Evolutionary conservation across 148 eudicot genomes (phyloP).

Genomic region (Dysphania ambrosioides): DNA sequence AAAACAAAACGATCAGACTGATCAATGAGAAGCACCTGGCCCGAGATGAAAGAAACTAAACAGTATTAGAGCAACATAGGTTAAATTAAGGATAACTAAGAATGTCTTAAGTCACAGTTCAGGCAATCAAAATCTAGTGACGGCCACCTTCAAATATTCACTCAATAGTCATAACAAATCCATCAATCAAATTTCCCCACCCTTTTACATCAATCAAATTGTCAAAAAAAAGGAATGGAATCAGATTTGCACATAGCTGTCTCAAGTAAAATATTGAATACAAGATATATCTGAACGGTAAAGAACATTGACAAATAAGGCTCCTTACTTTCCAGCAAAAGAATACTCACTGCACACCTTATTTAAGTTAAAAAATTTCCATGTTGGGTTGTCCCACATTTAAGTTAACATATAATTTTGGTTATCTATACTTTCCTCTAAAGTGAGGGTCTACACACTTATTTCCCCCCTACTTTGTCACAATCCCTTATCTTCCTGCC

Average conservation of each 20-base stretch:
- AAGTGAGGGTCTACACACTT: neutral
- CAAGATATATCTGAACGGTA: neutral
- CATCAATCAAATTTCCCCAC: neutral
- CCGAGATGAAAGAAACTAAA: constrained; percentile 25
- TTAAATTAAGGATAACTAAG: neutral
- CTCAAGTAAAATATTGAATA: too few species aligned
- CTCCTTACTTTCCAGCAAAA: neutral
- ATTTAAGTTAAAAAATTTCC: too few species aligned
- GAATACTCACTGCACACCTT: neutral
- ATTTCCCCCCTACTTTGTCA: neutral
- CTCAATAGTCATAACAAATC: neutral
- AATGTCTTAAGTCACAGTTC: neutral
- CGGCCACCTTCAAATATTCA: neutral
- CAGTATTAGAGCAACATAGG: constrained; percentile 11
- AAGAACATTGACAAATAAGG: neutral
- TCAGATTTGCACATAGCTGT: neutral
- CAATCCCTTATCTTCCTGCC: neutral
- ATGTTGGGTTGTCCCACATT: neutral
- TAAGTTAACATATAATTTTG: neutral
- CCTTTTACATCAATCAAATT: neutral
- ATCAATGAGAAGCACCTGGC: constrained; percentile 88
- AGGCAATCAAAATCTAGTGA: neutral
- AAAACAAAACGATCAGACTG: constrained; percentile 93
- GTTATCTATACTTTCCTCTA: neutral
- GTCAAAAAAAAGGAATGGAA: neutral